Evolutionary conservation across 1,284 basidiomycete species (phyloP), one percentile per base, ranked within the genome.

Genomic region (Porodaedalea pini): DNA sequence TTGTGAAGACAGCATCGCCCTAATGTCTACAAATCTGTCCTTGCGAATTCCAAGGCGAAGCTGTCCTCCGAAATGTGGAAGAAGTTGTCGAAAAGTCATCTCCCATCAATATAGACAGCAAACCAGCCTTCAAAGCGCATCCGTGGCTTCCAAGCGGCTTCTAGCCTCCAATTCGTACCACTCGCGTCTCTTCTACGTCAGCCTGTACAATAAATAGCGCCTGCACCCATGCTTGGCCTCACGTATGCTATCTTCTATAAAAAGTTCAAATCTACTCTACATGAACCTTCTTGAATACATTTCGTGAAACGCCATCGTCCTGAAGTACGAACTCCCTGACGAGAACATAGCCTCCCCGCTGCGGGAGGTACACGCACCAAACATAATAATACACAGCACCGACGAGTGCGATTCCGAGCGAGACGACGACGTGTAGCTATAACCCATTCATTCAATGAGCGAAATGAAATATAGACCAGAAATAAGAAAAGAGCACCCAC

Each of bases 341-440:
- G 1, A 87, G 70, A 34, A 41, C 68, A 63, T 86, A 86, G 51
- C 80, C 77, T 10, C 73, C 71, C 54, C 69, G 68, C 57, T 65
- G 66, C 5, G 86, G 85, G n/a, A 82, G 69, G 78, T 79, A 82
- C 23, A 74, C 64, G 56, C 76, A 76, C 71, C 76, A 75, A 19
- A 81, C 65, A 59, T 79, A 80, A 85, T 86, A 88, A 66, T 86
- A 87, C 21, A 70, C 66, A 0, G 79, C 67, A 0, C 85, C 85
- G 40, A 81, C 60, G 3, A 78, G 57, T 5, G 81, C 81, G 0
- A 86, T 73, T 1, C 70, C 67, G 57, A 80, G 71, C 0, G 79
- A 75, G 10, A 77, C 74, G 17, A 76, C 69, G 13, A 79, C 72
- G 59, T 87, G 85, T 13, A 78, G 71, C 83, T 85, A 44, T 17